phyloP scores from a whole-genome alignment of 75 land plant species.

The Pseudotsuga menziesii region DNA sequence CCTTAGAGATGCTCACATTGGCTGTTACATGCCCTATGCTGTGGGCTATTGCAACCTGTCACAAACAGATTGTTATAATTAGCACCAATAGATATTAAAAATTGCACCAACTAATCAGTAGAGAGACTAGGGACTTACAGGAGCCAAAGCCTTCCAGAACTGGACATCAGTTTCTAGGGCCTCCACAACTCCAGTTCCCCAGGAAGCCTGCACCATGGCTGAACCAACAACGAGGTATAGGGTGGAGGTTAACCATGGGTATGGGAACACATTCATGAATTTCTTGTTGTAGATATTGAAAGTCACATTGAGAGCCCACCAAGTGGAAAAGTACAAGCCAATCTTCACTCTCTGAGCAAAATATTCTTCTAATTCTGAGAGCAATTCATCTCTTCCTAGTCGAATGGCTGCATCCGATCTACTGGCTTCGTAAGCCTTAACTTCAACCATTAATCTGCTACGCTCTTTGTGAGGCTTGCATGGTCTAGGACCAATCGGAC shows the following conservation, averaged over 20 bases:
- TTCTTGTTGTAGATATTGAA: slow-evolving; percentile 91
- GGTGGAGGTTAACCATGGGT: slow-evolving; percentile 78
- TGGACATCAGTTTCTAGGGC: slow-evolving; percentile 61
- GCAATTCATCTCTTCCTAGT: no score
- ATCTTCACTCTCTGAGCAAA: no score
- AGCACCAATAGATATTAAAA: not conserved
- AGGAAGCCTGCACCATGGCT: slow-evolving; percentile 58
- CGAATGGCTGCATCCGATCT: no score
- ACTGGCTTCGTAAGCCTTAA: no score
- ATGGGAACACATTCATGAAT: slow-evolving; percentile 74
- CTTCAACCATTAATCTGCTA: no score
- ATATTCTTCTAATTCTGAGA: no score
- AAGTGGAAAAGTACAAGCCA: slow-evolving; percentile 7
- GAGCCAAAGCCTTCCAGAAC: slow-evolving; percentile 57
- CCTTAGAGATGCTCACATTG: slow-evolving; percentile 79
- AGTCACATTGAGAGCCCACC: slow-evolving; percentile 85
- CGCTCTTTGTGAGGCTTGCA: no score
- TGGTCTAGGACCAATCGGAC: no score
- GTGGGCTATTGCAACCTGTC: not conserved
- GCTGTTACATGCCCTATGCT: slow-evolving; percentile 84
- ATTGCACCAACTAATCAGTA: not conserved
- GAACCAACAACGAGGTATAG: slow-evolving; percentile 74
- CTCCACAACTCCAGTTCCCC: slow-evolving; percentile 58
- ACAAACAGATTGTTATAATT: not conserved
- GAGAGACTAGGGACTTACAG: slow-evolving; percentile 27